Evolutionary conservation across 2,329 filamentous ascomycete genomes (phyloP), one percentile per base, ranked within the genome.

Genomic region (Cyphellophora europaea): DNA sequence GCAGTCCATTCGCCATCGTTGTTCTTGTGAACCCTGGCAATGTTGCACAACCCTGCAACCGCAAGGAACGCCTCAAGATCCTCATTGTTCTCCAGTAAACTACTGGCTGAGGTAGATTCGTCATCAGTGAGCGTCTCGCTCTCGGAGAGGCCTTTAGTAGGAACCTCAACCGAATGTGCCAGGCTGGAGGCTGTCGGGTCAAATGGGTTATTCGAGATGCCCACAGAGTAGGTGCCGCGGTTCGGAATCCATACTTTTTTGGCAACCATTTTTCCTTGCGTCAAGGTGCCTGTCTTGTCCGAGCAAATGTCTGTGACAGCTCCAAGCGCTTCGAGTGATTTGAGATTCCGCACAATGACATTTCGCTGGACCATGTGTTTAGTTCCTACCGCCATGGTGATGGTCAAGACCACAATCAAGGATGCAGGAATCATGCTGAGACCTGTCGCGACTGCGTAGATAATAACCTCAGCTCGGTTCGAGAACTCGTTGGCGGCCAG

Each of bases 11-110:
- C 54, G 3, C 63, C 57, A 12, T 65, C 56, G 11, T 73, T 60
- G 10, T 61, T 62, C 42, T 74, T 62, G 41, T 77, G 70, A 3
- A 82, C 70, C 19, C 69, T 69, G 2, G 78, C 76, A 14, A 82
- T 59, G 47, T 82, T 82, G 27, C 77, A 77, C 30, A 82, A 65
- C 0, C 77, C 72, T 4, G 77, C 74, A 17, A 79, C 67, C 36
- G 76, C 71, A 27, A 82, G 66, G 44, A 73, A 79, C 4, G 71
- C 62, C 39, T 67, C 57, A 1, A 82, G 55, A 2, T 57, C 51
- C 2, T 54, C 36, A 29, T 74, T 71, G n/a, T 65, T 53, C 5
- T 65, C 53, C 4, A 70, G 39, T 2, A 71, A 49, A 1, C 62
- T 49, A 6, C 21, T 18, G 4, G 18, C 25, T 12, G n/a, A 11